Evolutionary conservation across 2,329 filamentous ascomycete genomes (phyloP), one percentile per base, ranked within the genome.

Genomic region (Drechmeria coniospora): DNA sequence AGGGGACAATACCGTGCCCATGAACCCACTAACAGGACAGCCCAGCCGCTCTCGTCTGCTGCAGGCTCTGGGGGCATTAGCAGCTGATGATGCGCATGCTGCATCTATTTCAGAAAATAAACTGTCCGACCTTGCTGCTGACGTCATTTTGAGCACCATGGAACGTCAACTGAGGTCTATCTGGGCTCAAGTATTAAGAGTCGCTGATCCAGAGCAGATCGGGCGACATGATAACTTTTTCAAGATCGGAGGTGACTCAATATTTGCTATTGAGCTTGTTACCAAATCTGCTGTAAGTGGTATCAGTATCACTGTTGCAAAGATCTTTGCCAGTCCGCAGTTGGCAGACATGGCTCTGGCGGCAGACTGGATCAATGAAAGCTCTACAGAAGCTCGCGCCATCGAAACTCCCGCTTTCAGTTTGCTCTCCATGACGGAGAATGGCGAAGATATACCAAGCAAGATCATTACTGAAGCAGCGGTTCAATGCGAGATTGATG

Each of bases 201-300:
- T 27, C 19, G 25, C 4, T 3, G 19, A 21, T 6, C 9, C 19
- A 8, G 4, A 4, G 5, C 19, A 21, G 9, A 27, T 27, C 6
- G 11, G 25, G 11, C 13, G 14, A n/a, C 25, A 27, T 5, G 25
- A 27, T n/a, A 27, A 21, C 7, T 27, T 27, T 14, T 27, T 27
- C 14, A 27, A 27, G 11, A 27, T 27, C n/a, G 26, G 26, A 6
- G 26, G 26, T 11, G 26, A 27, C 15, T 27, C 26, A 5, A 22
- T 27, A 6, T 14, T 19, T 6, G 26, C 26, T 8, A 27, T 27
- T 12, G 26, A 27, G n/a, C 14, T 27, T 6, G 26, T 27, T 15
- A 15, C 19, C 10, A 22, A 22, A n/a, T 18, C 26, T 7, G 17
- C 17, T n/a, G 13, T 21, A 11, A 18, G 10, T 3, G 19, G 19